Percentiles rank a stretch among this genome's conserved stretches.
Evolutionary conservation across 2,329 filamentous ascomycete species (phyloP).

Genomic region (Fusarium anthophilum): DNA sequence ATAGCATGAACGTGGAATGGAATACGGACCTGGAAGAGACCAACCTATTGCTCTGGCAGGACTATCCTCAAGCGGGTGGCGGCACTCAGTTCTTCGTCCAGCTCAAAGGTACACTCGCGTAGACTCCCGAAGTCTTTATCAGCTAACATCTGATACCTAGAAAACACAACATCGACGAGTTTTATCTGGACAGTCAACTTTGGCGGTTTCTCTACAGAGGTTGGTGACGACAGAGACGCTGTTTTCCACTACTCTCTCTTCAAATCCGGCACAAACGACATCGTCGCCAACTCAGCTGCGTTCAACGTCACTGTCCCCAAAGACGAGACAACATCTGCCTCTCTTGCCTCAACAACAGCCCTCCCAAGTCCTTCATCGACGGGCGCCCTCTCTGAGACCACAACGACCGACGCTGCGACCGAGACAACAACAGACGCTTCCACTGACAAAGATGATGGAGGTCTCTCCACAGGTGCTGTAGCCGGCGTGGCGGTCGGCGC

Average conservation of each 20-base stretch:
- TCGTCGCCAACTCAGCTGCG: slow-evolving; percentile 20
- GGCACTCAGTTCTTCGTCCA: slow-evolving; percentile 8
- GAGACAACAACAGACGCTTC: slow-evolving; percentile 1
- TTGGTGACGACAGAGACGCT: slow-evolving; percentile 15
- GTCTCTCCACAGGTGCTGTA: slow-evolving; percentile 36
- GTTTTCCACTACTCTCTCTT: slow-evolving; percentile 34
- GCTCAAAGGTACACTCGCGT: not conserved
- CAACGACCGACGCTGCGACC: not conserved
- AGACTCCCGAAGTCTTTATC: accelerated
- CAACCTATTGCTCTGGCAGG: slow-evolving; percentile 35
- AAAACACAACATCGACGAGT: slow-evolving; percentile 32
- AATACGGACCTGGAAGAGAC: slow-evolving; percentile 28
- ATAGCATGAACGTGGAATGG: slow-evolving; percentile 41
- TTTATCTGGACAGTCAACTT: slow-evolving; percentile 35
- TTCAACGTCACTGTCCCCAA: slow-evolving; percentile 36
- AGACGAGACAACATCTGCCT: not conserved
- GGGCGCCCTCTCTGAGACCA: not conserved
- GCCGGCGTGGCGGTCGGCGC: slow-evolving; percentile 41
- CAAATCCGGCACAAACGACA: slow-evolving; percentile 11
- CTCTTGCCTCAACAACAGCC: not conserved
- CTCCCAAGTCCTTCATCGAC: slow-evolving; percentile 6
- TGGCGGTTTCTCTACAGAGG: slow-evolving; percentile 10
- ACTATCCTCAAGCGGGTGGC: slow-evolving; percentile 26
- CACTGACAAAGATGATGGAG: not conserved
- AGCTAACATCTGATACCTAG: slow-evolving; percentile 17